Conservation (phyloP, 768 basidiomycete genomes). For the Pisolithus tinctorius region DNA sequence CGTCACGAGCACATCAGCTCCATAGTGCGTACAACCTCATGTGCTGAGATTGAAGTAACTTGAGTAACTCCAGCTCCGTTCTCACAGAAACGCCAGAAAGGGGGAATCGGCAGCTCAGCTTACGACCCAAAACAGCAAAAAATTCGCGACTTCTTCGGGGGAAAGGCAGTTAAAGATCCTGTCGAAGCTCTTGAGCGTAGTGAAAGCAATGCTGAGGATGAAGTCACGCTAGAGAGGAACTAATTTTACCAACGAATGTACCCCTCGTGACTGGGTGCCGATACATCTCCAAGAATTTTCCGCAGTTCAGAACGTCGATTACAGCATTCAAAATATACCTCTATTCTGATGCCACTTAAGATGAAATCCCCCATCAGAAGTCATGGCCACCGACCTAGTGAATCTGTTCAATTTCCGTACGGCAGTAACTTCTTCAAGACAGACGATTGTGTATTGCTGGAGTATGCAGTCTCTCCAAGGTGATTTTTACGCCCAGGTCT, state of each 20-base stretch:
- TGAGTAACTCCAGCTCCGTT: conserved; percentile 16
- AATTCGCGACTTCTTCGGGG: conserved; percentile 68
- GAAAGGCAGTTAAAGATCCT: conserved; percentile 13
- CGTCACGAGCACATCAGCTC: conserved; percentile 46
- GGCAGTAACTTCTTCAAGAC: conserved; percentile 68
- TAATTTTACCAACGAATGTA: neutral
- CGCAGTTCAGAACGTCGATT: neutral
- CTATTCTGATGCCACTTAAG: too few relatives aligned
- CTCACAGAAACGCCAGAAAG: conserved; percentile 56
- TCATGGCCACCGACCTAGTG: conserved; percentile 10
- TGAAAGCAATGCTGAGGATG: conserved; percentile 25
- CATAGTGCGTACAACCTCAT: conserved; percentile 39
- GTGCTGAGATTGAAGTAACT: neutral
- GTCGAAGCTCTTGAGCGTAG: conserved; percentile 9
- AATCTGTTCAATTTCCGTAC: conserved; percentile 40
- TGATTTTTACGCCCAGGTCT: conserved; percentile 57
- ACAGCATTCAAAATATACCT: conserved; percentile 1
- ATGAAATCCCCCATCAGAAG: neutral
- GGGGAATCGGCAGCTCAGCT: conserved; percentile 65
- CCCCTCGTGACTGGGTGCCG: too few relatives aligned
- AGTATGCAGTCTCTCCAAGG: conserved; percentile 60
- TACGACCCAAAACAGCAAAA: conserved; percentile 72
- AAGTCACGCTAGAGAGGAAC: conserved; percentile 3
- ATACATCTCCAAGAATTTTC: too few relatives aligned
- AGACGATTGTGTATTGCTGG: conserved; percentile 55